Conservation (phyloP, 148 eudicot species). For the Beta vulgaris region DNA sequence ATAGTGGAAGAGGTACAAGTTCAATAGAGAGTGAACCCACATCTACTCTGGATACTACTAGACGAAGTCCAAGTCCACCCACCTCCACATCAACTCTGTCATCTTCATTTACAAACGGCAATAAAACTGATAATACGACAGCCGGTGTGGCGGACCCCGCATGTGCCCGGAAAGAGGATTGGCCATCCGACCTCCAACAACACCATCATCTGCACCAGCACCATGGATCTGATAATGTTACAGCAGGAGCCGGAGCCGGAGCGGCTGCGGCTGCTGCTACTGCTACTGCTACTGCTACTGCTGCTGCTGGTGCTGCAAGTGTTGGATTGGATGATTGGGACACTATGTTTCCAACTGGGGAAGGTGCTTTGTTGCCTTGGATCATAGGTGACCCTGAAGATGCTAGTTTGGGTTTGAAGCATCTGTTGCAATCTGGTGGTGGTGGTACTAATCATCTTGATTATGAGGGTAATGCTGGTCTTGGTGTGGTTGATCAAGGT, state of each 20-base stretch:
- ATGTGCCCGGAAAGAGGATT: conserved; percentile 15
- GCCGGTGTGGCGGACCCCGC: conserved; percentile 46
- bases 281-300: not conserved
- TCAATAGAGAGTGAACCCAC: conserved; percentile 51
- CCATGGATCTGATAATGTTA: conserved; percentile 19
- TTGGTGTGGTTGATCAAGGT: conserved; percentile 61
- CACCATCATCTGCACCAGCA: conserved; percentile 24
- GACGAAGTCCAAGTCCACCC: conserved; percentile 55
- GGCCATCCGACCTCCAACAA: conserved; percentile 18
- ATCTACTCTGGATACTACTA: conserved; percentile 69
- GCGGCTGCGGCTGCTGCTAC: too few relatives aligned
- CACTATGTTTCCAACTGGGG: conserved; percentile 52
- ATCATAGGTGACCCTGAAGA: conserved; percentile 78
- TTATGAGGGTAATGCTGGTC: conserved; percentile 42
- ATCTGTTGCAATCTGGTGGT: conserved; percentile 54
- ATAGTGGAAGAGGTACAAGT: conserved; percentile 12
- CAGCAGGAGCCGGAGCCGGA: too few relatives aligned
- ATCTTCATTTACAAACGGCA: conserved; percentile 39
- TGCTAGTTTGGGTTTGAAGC: conserved; percentile 54
- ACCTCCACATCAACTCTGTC: conserved; percentile 68
- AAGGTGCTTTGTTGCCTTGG: conserved; percentile 61
- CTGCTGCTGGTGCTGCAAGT: conserved; percentile 13
- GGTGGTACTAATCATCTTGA: conserved; percentile 36
- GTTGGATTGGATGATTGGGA: conserved; percentile 81
- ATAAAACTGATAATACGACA: conserved; percentile 22